Base-by-base conservation (phyloP, 2,329 filamentous ascomycete genomes). In the Cordyceps militaris region DNA sequence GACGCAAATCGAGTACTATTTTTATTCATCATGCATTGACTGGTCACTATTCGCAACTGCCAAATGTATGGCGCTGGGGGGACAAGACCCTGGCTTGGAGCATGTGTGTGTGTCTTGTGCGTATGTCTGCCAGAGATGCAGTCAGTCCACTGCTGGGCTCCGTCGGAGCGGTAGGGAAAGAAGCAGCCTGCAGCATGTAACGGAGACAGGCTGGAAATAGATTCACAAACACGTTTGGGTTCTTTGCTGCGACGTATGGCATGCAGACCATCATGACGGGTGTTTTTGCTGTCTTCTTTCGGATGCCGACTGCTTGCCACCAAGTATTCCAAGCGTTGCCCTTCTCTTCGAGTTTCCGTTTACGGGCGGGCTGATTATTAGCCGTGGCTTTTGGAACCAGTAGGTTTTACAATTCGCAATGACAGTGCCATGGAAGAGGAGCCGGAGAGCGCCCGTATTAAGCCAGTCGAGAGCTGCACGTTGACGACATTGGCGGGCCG, bases 401-500 rank as follows among this genome's bases (percentile, higher is more conserved):
- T 38, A 19, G 23, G 40, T 24, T 34, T 23, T 44, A 23, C 30
- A 44, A 9, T 28, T 47, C 10, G 24, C 50, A 21, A 13, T 46
- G 40, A 30, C 36, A 32, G 26, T 19, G 42, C 23, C 34, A 23
- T 47, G 26, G 32, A 54, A 47, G 42, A 47, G 51, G 51, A 54
- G 40, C 51, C 28, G 28, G 50, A 44, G 51, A 44, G 26, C 26
- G 30, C 30, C 52, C 42, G 30, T 55, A 47, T 38, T 47, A 19
- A 28, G 30, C 54, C 11, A 43, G 54, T 32, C 13, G 48, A 19
- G 28, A 16, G 19, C 46, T 51, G 55, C 55, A 57, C 47, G 47
- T 44, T 51, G 55, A 57, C 55, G 55, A 57, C 55, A 57, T 51
- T 30, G 47, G 47, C 47, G 36, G 55, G 36, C 54, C 55, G 32